Conservation (phyloP, 1,284 basidiomycete species). For the Apiotrichum veenhuisii region DNA sequence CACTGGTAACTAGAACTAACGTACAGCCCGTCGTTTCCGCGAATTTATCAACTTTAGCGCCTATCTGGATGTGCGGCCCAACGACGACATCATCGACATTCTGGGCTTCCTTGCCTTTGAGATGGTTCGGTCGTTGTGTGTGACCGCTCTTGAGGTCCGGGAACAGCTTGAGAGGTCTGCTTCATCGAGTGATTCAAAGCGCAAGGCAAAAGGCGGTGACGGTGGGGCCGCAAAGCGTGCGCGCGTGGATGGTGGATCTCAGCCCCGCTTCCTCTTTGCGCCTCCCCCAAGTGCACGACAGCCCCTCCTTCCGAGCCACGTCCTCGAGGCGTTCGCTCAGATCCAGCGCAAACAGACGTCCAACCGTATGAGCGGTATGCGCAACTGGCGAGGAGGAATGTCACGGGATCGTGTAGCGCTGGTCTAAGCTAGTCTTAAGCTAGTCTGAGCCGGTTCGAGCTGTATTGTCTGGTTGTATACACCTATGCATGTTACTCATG, state of each 20-base stretch:
- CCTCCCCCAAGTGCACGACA: slow-evolving; percentile 73
- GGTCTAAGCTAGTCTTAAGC: slow-evolving; percentile 55
- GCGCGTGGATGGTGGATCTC: slow-evolving; percentile 51
- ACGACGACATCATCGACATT: slow-evolving; percentile 94
- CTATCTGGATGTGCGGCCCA: slow-evolving; percentile 83
- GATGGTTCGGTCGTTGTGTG: slow-evolving; percentile 87
- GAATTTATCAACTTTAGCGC: slow-evolving; percentile 90
- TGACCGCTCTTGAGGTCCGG: slow-evolving; percentile 71
- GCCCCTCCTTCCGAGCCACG: slow-evolving; percentile 72
- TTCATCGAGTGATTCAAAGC: slow-evolving; percentile 21
- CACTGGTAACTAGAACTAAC: slow-evolving; percentile 29
- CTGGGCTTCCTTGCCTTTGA: slow-evolving; percentile 96
- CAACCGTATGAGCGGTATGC: slow-evolving; percentile 72
- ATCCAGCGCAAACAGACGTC: slow-evolving; percentile 82
- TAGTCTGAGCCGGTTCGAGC: too few species aligned
- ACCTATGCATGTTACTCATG: slow-evolving; percentile 16
- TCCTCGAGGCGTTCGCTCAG: slow-evolving; percentile 79
- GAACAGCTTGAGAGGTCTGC: slow-evolving; percentile 32
- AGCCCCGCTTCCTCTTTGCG: slow-evolving; percentile 64
- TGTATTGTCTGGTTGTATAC: slow-evolving; percentile 14
- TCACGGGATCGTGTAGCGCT: slow-evolving; percentile 72
- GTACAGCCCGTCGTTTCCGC: slow-evolving; percentile 81
- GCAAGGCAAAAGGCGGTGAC: slow-evolving; percentile 39
- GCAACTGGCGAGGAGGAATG: slow-evolving; percentile 79
- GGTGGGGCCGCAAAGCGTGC: slow-evolving; percentile 45